Evolutionary conservation across 768 basidiomycete species (phyloP), one percentile per base, ranked within the genome.

Genomic region (Lactarius pseudohatsudake): DNA sequence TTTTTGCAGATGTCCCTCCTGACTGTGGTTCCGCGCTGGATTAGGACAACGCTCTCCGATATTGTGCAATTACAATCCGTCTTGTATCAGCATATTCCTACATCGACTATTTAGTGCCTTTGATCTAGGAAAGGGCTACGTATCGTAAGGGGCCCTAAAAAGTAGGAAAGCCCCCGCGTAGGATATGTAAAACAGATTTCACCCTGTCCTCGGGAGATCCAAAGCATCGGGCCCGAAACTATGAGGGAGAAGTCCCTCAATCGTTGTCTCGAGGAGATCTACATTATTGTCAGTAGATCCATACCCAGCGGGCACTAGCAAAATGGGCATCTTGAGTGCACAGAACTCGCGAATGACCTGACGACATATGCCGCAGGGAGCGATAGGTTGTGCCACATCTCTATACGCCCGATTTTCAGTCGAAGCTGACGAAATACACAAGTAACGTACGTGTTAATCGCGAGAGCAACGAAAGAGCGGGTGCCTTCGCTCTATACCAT

Each of bases 341-440:
- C 91, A 94, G 72, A 96, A 96, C 72, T 96, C 94, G 65, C 91
- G 86, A 58, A 94, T 82, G 59, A 97, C 84, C 75, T 98, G 96
- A 9, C 96, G 89, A 72, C 96, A 99, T 57, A 96, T 87, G 2
- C 96, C 96, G 75, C 97, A 98, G 0, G 96, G 96, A 1, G 94
- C 90, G 57, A 91, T 79, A 0, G 87, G 74, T 0, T 80, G 74
- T 0, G 82, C 72, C 2, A 96, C 86, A 69, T 96, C 90, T 22
- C 92, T 95, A 59, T 9, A 47, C 3, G 47, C 18, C 38, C 26
- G 36, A 56, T 26, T 50, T 43, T 56, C 8, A 62, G 40, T 9
- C 26, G 34, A 43, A 43, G 11, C 10, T 22, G 16, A 32, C 20
- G 38, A 15, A 30, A 16, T 59, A 45, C 34, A 57, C 34, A 57